A percentile compares a stretch with the other conserved stretches of the same genome.
Conservation (phyloP, 495 filamentous ascomycete genomes). For the Amphirosellinia nigrospora region DNA sequence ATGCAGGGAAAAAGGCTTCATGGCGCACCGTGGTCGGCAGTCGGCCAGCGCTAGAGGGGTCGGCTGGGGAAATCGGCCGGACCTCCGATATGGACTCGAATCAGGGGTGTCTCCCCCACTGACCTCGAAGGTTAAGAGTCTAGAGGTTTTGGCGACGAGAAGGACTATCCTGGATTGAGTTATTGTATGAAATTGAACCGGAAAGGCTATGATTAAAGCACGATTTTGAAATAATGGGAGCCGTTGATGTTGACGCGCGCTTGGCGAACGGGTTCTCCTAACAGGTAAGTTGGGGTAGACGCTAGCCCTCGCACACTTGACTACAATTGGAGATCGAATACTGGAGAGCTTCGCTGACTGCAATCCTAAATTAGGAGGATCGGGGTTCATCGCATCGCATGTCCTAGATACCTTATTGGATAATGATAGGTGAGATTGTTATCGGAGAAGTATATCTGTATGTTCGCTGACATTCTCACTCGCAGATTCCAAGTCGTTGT, state of each 20-base stretch:
- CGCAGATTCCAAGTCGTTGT: constrained; percentile 44
- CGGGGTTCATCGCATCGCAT: constrained; percentile 51
- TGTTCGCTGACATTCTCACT: constrained; percentile 4
- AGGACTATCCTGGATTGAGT: too few species aligned
- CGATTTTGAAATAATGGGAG: background rate
- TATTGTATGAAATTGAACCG: background rate
- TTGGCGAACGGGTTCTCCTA: constrained; percentile 31
- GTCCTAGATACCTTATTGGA: constrained; percentile 44
- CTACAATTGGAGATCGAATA: background rate
- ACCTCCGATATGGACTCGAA: background rate
- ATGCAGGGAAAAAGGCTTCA: background rate
- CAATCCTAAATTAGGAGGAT: constrained; percentile 37
- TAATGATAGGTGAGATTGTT: constrained; percentile 31
- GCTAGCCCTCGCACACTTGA: background rate
- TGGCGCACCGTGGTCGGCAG: background rate
- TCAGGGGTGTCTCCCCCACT: constrained; percentile 1
- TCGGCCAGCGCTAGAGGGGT: background rate
- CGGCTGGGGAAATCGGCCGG: constrained; percentile 11
- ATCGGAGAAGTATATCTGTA: background rate
- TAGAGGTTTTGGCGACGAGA: background rate
- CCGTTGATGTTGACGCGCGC: background rate
- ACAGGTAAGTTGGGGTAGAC: constrained; percentile 32
- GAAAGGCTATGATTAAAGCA: background rate
- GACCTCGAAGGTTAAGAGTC: background rate
- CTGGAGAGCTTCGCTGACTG: constrained; percentile 3